Percentiles rank a stretch among this genome's conserved stretches.
Evolutionary conservation across 331 rosid genomes (phyloP).

Genomic region (Acacia concinna): DNA sequence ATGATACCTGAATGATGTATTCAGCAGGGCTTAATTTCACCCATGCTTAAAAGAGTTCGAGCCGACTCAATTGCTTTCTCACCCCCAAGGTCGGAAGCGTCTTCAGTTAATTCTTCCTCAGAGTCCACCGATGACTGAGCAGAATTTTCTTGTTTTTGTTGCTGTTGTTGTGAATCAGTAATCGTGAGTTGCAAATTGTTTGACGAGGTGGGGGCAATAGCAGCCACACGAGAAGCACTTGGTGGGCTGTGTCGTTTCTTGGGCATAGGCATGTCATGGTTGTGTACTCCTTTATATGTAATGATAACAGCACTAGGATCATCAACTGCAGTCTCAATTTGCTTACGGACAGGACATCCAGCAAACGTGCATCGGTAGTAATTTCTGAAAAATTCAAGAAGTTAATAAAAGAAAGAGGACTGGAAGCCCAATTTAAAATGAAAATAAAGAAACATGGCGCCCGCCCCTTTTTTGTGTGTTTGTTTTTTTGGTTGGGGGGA

Average conservation of each 20-base stretch:
- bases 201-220: constrained; percentile 68
- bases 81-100: constrained; percentile 69
- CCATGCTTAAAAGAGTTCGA: constrained; percentile 92
- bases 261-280: constrained; percentile 85
- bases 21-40: constrained; percentile 96
- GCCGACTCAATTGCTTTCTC: constrained; percentile 99
- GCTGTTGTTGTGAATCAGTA: constrained; percentile 36
- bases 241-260: constrained; percentile 78
- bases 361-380: constrained; percentile 98
- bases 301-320: constrained; percentile 55
- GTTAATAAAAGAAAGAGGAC: constrained; percentile 19
- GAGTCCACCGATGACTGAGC: constrained; percentile 76
- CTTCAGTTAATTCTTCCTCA: constrained; percentile 85
- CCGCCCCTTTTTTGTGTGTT: too few relatives aligned
- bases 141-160: constrained; percentile 44
- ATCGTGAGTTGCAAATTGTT: constrained; percentile 43
- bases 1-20: constrained; percentile 31
- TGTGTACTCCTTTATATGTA: constrained; percentile 85
- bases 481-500: too few relatives aligned
- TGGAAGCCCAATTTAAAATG: neutral
- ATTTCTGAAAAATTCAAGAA: constrained; percentile 64
- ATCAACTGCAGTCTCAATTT: constrained; percentile 70
- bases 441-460: neutral
- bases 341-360: constrained; percentile 96
- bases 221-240: constrained; percentile 67